phyloP scores from a whole-genome alignment of 2,329 filamentous ascomycete species.

The Colletotrichum euphorbiae region DNA sequence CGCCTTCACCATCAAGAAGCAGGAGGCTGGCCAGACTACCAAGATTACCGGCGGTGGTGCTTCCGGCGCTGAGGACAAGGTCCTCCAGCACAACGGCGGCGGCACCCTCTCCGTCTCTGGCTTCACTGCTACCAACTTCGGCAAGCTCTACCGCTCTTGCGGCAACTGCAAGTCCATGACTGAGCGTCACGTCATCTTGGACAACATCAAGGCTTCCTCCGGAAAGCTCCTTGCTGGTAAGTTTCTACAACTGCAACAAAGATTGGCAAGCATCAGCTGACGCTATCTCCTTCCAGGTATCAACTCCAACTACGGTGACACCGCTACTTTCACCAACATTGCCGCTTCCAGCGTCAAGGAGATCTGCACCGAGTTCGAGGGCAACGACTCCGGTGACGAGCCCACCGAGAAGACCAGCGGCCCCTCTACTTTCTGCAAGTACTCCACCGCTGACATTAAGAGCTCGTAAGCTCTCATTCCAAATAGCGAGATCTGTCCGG shows the following conservation, averaged over 20 bases:
- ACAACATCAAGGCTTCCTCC: slow-evolving; percentile 38
- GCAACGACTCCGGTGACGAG: slow-evolving; percentile 33
- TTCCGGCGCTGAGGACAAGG: slow-evolving; percentile 33
- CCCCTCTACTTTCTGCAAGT: slow-evolving; percentile 35
- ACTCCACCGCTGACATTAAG: slow-evolving; percentile 24
- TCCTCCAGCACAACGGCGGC: slow-evolving; percentile 40
- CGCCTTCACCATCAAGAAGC: slow-evolving; percentile 50
- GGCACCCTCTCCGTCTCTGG: slow-evolving; percentile 37
- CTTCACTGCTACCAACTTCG: slow-evolving; percentile 35
- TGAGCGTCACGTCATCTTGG: slow-evolving; percentile 38
- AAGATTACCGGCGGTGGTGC: slow-evolving; percentile 36
- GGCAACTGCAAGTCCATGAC: slow-evolving; percentile 38
- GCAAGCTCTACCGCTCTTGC: slow-evolving; percentile 40
- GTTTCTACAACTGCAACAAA: neutral
- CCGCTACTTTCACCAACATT: slow-evolving; percentile 33
- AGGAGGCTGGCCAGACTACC: slow-evolving; percentile 35
- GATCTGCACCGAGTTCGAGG: slow-evolving; percentile 39
- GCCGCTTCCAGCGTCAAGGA: slow-evolving; percentile 25
- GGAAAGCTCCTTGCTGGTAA: slow-evolving; percentile 39
- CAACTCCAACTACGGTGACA: slow-evolving; percentile 40
- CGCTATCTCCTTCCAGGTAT: slow-evolving; percentile 6
- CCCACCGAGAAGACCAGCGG: slow-evolving; percentile 29
- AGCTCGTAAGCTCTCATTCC: slow-evolving; percentile 8
- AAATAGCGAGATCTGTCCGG: neutral
- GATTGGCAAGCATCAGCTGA: neutral